These are phyloP conservation scores for Sporothrix humicola DNA, from an alignment of 2,329 filamentous ascomycete species.

Conservation along the genomic window DNA sequence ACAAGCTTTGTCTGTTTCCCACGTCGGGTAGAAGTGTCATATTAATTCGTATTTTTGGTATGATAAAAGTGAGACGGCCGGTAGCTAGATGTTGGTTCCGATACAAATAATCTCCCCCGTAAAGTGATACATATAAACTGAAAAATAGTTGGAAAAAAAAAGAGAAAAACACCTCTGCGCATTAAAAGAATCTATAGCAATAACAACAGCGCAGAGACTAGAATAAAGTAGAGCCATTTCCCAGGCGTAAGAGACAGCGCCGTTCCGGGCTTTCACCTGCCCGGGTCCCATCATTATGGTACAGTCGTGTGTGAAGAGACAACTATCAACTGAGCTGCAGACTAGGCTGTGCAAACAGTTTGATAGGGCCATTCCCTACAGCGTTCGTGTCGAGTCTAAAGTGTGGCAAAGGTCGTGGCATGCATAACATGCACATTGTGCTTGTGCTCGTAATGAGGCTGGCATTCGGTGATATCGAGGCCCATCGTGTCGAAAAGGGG, in stretches of 20 bases:
- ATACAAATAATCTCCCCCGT: not conserved
- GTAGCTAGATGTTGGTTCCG: not conserved
- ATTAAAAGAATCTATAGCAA: slow-evolving; percentile 14
- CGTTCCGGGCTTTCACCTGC: not conserved
- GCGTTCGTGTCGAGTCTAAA: not conserved
- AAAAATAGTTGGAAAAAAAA: not conserved
- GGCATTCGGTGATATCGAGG: no score
- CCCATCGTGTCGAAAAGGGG: not conserved
- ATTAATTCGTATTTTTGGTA: slow-evolving; percentile 10
- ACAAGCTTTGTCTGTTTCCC: not conserved
- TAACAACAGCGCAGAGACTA: not conserved
- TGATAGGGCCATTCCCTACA: no score
- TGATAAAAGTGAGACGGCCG: not conserved
- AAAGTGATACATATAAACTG: not conserved
- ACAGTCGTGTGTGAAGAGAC: not conserved
- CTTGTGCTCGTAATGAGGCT: not conserved
- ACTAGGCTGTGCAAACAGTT: not conserved
- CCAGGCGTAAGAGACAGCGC: slow-evolving; percentile 14
- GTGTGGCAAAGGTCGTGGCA: not conserved
- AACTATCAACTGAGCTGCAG: not conserved
- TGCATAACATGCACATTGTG: not conserved
- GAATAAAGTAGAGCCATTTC: not conserved
- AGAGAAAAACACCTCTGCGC: slow-evolving; percentile 11
- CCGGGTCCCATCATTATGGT: not conserved
- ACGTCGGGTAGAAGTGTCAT: slow-evolving; percentile 1